These are phyloP conservation scores for Aegilops speltoides DNA, from an alignment of 176 grass and related monocot genomes.

Conservation along the genomic window DNA sequence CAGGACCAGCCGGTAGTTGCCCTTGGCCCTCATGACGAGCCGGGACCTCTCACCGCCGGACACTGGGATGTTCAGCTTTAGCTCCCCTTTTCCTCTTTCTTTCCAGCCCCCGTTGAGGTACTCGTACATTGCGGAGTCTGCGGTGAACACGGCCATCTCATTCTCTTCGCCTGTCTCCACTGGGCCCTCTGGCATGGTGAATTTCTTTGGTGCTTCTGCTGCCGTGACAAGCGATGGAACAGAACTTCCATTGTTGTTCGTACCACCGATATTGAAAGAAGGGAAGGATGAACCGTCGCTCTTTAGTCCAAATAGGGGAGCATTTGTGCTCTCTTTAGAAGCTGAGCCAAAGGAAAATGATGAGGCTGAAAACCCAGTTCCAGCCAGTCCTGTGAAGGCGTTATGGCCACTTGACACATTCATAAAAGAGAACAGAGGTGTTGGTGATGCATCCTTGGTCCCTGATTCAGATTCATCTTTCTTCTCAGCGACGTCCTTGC, in stretches of 20 bases:
- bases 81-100: constrained; percentile 91
- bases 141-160: constrained; percentile 61
- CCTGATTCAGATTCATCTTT: constrained; percentile 41
- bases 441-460: constrained; percentile 5
- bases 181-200: constrained; percentile 68
- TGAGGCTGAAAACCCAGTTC: constrained; percentile 81
- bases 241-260: constrained; percentile 51
- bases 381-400: constrained; percentile 75
- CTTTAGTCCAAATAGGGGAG: constrained; percentile 46
- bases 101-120: constrained; percentile 92
- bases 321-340: constrained; percentile 42
- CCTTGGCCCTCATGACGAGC: constrained; percentile 86
- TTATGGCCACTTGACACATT: constrained; percentile 88
- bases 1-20: constrained; percentile 73
- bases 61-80: constrained; percentile 73
- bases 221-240: constrained; percentile 21
- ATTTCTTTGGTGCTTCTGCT: constrained; percentile 43
- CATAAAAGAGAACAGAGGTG: constrained; percentile 71
- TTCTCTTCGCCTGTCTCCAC: constrained; percentile 94
- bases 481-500: constrained; percentile 23
- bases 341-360: constrained; percentile 66
- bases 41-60: constrained; percentile 54
- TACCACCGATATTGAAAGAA: constrained; percentile 43
- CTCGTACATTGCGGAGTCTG: constrained; percentile 80
- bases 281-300: constrained; percentile 37